A percentile compares a stretch with the other conserved stretches of the same genome.
Conservation (phyloP, 176 grass and related monocot species). For the Cymbopogon citratus region DNA sequence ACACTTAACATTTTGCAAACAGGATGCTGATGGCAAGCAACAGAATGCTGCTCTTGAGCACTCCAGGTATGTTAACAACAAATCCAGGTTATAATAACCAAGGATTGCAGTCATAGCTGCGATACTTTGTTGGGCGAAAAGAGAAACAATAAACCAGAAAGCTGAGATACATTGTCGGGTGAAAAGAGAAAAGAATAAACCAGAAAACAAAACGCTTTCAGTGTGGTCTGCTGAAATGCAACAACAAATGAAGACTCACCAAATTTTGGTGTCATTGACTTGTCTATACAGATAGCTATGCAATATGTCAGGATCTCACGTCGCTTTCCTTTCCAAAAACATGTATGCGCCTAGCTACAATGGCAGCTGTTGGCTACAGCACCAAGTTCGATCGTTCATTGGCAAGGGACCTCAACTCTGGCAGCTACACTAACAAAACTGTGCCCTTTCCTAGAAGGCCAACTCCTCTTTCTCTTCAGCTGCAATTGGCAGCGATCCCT, state of each 20-base stretch:
- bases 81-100: neutral
- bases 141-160: neutral
- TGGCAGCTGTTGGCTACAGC: constrained; percentile 28
- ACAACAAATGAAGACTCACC: constrained; percentile 1
- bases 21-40: neutral
- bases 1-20: neutral
- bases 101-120: neutral
- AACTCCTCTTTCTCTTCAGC: constrained; percentile 69
- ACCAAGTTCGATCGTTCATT: neutral
- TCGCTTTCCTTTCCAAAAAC: constrained; percentile 8
- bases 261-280: constrained; percentile 21
- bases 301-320: constrained; percentile 19
- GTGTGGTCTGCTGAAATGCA: constrained; percentile 31
- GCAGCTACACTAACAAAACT: constrained; percentile 61
- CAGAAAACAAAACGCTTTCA: constrained; percentile 2
- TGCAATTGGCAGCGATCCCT: constrained; percentile 42
- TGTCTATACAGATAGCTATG: constrained; percentile 47
- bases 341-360: constrained; percentile 33
- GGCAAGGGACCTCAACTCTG: constrained; percentile 44
- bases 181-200: neutral
- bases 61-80: neutral
- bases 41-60: neutral
- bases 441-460: constrained; percentile 51
- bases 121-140: neutral
- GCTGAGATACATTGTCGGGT: neutral